Conservation (phyloP, 179 eudicot species). For the Patellifolia procumbens region DNA sequence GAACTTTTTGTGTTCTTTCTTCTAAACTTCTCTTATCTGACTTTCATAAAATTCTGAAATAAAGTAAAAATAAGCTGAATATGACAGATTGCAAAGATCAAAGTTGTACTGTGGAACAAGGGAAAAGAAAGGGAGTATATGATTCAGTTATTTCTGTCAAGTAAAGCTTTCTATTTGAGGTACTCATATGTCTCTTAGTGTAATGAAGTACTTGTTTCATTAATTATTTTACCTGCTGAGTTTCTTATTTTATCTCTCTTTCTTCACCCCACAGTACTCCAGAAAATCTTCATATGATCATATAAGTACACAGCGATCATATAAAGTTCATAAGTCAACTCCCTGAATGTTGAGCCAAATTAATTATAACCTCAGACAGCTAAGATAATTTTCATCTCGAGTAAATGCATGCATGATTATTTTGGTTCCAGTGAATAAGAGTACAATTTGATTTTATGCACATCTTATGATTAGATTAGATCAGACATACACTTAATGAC, state of each 20-base stretch:
- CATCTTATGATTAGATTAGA: too few species aligned
- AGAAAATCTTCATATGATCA: too few species aligned
- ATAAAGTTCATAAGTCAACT: conserved; percentile 35
- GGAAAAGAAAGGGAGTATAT: too few species aligned
- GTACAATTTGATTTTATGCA: too few species aligned
- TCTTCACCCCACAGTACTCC: conserved; percentile 19
- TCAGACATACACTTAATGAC: too few species aligned
- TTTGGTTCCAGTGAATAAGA: background rate
- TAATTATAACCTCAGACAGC: conserved; percentile 1
- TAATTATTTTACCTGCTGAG: conserved; percentile 17
- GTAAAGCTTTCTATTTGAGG: conserved; percentile 27
- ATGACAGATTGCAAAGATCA: too few species aligned
- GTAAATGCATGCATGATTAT: background rate
- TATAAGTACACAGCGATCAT: conserved; percentile 12
- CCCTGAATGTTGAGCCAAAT: conserved; percentile 20
- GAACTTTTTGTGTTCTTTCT: too few species aligned
- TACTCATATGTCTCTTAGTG: conserved; percentile 31
- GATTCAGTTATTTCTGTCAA: conserved; percentile 39
- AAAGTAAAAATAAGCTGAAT: too few species aligned
- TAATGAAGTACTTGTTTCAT: conserved; percentile 20
- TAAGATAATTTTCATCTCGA: background rate
- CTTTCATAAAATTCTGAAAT: too few species aligned
- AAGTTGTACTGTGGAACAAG: too few species aligned
- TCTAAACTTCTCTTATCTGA: too few species aligned
- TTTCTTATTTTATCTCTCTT: background rate